Evolutionary conservation across 129 eudicot species (phyloP), one percentile per base, ranked within the genome.

Genomic region (Apium graveolens): DNA sequence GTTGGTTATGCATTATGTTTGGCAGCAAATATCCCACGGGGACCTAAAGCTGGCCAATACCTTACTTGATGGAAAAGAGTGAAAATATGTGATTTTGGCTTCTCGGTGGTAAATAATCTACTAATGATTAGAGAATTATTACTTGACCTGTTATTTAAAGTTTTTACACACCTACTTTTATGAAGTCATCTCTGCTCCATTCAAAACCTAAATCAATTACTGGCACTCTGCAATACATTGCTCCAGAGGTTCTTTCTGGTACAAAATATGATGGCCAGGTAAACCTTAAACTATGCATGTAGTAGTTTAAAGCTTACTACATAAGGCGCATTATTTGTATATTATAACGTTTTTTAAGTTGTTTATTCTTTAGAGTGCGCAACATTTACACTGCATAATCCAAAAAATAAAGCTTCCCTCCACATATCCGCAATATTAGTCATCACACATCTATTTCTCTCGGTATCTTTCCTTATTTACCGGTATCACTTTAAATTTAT

Each of bases 201-300:
- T 94, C 98, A 63, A 91, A 89, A 74, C 98, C 98, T 26, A 94
- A 91, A 84, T 94, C 98, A 39, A 89, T 97, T 31, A 97, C 91
- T 41, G 98, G 98, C 41, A 93, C 97, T 43, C 98, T 97, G 31
- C 97, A 92, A 8, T 93, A 93, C 75, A 91, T 94, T 80, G 98
- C 98, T 73, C 98, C 98, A 9, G 97, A 94, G 82, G 96, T 94
- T 85, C 97, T 93, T 51, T 85, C 91, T 80, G 87, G 97, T 31
- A 85, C 91, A 88, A 96, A 94, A 83, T 94, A 94, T 83, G 93
- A 91, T 85, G 98, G 98, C 78, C 91, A 94, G 92, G 98, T 94
- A 82, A 76, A 78, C 17, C 43, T 62, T 21, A 17, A 41, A 79
- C 76, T 78, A 29, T 55, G 29, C 65, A 24, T 1, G 63, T 38